These are phyloP conservation scores for Geum urbanum DNA, from an alignment of 306 rosid species.

Conservation along the genomic window DNA sequence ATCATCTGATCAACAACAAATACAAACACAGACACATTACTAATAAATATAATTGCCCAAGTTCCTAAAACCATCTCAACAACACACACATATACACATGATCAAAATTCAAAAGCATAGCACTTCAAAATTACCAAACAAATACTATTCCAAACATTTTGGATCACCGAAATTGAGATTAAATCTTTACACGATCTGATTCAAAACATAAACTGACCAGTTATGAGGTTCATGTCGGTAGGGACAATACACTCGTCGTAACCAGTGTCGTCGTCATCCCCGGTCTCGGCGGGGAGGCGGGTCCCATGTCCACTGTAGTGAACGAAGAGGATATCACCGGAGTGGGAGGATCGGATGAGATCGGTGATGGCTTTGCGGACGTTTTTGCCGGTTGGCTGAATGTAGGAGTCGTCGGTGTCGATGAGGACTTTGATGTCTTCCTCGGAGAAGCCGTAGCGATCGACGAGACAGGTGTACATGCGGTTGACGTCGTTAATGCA, in stretches of 20 bases:
- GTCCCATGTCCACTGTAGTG: slow-evolving; percentile 92
- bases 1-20: slow-evolving; percentile 56
- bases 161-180: background rate
- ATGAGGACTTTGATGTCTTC: slow-evolving; percentile 56
- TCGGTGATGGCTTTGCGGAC: slow-evolving; percentile 49
- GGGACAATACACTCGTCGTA: slow-evolving; percentile 95
- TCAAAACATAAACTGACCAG: slow-evolving; percentile 47
- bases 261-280: slow-evolving; percentile 80
- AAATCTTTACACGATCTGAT: too few relatives aligned
- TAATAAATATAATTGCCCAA: too few relatives aligned
- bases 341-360: slow-evolving; percentile 49
- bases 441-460: slow-evolving; percentile 48
- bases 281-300: slow-evolving; percentile 90
- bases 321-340: slow-evolving; percentile 62
- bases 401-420: slow-evolving; percentile 66
- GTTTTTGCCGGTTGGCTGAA: slow-evolving; percentile 76
- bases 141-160: background rate
- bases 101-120: background rate
- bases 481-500: slow-evolving; percentile 75
- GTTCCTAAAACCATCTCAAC: too few relatives aligned
- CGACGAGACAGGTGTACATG: slow-evolving; percentile 46
- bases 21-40: background rate
- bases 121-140: background rate
- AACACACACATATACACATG: background rate
- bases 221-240: slow-evolving; percentile 80